A percentile compares a stretch with the other conserved stretches of the same genome.
phyloP scores from a whole-genome alignment of 768 basidiomycete species.

The Gautieria morchelliformis region DNA sequence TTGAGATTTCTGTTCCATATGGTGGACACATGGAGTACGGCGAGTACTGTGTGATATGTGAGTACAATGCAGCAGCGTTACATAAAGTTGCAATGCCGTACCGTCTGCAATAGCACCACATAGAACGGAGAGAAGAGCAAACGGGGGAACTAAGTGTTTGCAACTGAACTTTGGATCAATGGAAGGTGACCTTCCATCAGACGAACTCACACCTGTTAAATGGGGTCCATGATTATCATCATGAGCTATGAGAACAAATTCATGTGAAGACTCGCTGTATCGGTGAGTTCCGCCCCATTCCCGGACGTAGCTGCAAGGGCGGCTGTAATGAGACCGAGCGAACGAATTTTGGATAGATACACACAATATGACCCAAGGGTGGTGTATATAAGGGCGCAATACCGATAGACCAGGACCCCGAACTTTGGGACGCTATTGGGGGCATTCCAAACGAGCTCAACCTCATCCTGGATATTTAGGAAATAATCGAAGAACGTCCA shows the following conservation, averaged over 20 bases:
- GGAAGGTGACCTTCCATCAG: background rate
- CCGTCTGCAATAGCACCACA: background rate
- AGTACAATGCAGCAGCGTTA: background rate
- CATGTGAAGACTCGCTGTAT: background rate
- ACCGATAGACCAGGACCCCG: background rate
- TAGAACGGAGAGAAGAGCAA: background rate
- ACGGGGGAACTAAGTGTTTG: background rate
- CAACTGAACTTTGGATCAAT: background rate
- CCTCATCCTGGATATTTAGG: background rate
- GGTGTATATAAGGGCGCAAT: background rate
- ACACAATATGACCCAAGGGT: background rate
- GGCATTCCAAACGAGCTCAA: conserved; percentile 7
- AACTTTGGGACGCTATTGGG: background rate
- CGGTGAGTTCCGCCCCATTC: background rate
- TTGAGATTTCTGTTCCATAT: background rate
- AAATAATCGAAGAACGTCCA: conserved; percentile 1
- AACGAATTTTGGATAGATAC: background rate
- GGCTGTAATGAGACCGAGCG: background rate
- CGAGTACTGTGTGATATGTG: background rate
- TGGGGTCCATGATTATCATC: background rate
- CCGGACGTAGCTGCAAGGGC: background rate
- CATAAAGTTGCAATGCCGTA: background rate
- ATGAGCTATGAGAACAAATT: background rate
- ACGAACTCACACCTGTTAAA: background rate
- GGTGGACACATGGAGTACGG: background rate